phyloP scores from a whole-genome alignment of 352 stramenopile genomes.

The Phytophthora palmivora region DNA sequence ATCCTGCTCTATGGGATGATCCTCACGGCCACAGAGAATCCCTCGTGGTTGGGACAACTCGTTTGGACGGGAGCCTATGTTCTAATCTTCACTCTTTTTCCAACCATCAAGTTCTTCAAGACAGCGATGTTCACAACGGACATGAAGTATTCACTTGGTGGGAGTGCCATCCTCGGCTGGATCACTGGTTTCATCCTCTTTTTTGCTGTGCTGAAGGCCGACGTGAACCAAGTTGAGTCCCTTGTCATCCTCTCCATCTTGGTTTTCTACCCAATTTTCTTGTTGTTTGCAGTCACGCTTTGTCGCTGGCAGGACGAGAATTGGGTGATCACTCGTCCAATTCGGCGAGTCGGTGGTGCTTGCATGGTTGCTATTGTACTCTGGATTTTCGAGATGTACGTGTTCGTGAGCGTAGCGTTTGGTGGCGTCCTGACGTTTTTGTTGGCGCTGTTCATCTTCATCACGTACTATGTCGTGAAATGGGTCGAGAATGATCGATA shows the following conservation, averaged over 20 bases:
- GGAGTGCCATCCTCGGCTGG: slow-evolving; percentile 72
- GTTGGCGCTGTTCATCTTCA: slow-evolving; percentile 67
- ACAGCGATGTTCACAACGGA: slow-evolving; percentile 63
- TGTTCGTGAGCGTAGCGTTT: slow-evolving; percentile 63
- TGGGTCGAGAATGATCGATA: slow-evolving; percentile 89
- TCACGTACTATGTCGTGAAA: slow-evolving; percentile 81
- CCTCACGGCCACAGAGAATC: slow-evolving; percentile 69
- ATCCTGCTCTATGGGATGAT: slow-evolving; percentile 76
- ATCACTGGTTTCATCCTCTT: slow-evolving; percentile 79
- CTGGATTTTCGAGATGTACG: slow-evolving; percentile 84
- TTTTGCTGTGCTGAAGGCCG: slow-evolving; percentile 54
- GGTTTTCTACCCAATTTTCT: slow-evolving; percentile 83
- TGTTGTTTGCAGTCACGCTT: slow-evolving; percentile 76
- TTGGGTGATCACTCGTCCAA: slow-evolving; percentile 62
- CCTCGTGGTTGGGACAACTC: slow-evolving; percentile 73
- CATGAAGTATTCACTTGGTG: slow-evolving; percentile 58
- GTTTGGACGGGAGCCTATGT: slow-evolving; percentile 74
- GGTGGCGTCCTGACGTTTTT: slow-evolving; percentile 70
- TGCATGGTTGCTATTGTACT: slow-evolving; percentile 46
- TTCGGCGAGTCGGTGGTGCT: slow-evolving; percentile 39
- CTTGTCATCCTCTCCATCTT: slow-evolving; percentile 78
- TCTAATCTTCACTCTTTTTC: slow-evolving; percentile 71
- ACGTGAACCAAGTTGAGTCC: slow-evolving; percentile 79
- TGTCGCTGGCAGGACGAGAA: slow-evolving; percentile 82
- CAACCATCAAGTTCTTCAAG: slow-evolving; percentile 84